Base-by-base conservation (phyloP, 2,329 filamentous ascomycete species). In the Exserohilum rostratum region DNA sequence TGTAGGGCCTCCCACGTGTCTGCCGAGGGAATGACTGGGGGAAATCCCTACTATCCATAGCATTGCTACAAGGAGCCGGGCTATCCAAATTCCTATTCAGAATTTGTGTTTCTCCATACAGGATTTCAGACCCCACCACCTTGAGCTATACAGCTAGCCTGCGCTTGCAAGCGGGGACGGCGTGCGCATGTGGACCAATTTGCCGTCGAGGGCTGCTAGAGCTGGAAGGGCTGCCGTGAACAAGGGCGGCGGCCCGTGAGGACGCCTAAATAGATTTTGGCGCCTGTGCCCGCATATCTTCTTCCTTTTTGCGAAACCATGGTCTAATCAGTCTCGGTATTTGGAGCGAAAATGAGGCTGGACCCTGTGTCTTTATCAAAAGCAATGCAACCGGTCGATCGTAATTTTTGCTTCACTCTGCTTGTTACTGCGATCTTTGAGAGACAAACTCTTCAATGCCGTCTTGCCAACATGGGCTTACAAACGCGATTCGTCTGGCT, bases 1-100 rank as follows among this genome's bases (percentile, higher is more conserved):
- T 25, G 22, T 50, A 46, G 51, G 34, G 29, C 46, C 33, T 45
- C 31, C 15, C 34, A 22, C 33, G 39, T 40, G 39, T 54, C 39
- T 22, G 33, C 10, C 20, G 18, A 27, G 18, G 31, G 27, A 42
- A 34, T 34, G 15, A 20, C 31, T 33, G 37, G 27, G 9, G 25
- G 13, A 45, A 20, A 35, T 22, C 34, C 7, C 25, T 30, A n/a
- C 44, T 11, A 13, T 34, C 25, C 31, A 27, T 27, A 11, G 33
- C 7, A 27, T 39, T 34, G 46, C 38, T 38, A 27, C 33, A 27
- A 27, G 27, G 39, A 17, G 35, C 39, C 27, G n/a, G 38, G 18
- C 13, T 27, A 39, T 39, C 44, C 46, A 45, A 53, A 22, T 38
- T 20, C 44, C 35, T 13, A 17, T 49, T 38, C 15, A 13, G 38